Percentiles rank a stretch among this genome's conserved stretches.
Conservation (phyloP, 2,329 filamentous ascomycete species). For the Colletotrichum lupini region DNA sequence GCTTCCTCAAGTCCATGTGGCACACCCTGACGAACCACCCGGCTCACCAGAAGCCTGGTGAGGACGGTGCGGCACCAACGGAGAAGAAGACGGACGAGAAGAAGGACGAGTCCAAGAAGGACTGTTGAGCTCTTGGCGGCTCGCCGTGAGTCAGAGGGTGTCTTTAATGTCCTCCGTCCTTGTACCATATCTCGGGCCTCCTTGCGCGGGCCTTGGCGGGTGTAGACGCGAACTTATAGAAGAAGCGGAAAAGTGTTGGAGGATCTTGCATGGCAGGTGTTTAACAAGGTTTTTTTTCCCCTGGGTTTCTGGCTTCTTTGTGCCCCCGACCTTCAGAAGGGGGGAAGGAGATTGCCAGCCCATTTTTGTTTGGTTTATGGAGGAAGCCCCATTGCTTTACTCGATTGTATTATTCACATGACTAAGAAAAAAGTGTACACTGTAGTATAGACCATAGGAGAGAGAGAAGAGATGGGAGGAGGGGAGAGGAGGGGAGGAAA, state of each 20-base stretch:
- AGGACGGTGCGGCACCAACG: conserved; percentile 38
- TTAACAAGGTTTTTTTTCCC: conserved; percentile 44
- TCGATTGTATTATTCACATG: conserved; percentile 44
- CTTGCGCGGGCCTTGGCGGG: not conserved
- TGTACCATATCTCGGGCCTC: conserved; percentile 34
- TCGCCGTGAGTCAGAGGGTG: conserved; percentile 22
- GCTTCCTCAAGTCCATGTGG: conserved; percentile 94
- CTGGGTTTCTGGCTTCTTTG: conserved; percentile 37
- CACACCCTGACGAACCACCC: conserved; percentile 87
- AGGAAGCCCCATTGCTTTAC: conserved; percentile 35
- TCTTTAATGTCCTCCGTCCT: conserved; percentile 31
- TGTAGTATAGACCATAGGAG: conserved; percentile 31
- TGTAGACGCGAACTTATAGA: conserved; percentile 29
- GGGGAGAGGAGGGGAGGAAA: conserved; percentile 34
- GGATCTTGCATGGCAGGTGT: conserved; percentile 51
- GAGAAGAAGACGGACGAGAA: conserved; percentile 39
- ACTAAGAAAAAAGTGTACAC: conserved; percentile 11
- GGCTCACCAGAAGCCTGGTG: conserved; percentile 57
- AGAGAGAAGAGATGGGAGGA: not conserved
- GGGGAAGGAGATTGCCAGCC: not conserved
- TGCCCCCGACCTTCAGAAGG: not conserved
- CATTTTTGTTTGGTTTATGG: conserved; percentile 3
- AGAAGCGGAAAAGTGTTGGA: conserved; percentile 25
- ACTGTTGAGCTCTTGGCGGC: conserved; percentile 45
- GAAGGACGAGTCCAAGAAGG: conserved; percentile 44